Conservation (phyloP, 345 rosid genomes). For the Chamaenerion angustifolium region DNA sequence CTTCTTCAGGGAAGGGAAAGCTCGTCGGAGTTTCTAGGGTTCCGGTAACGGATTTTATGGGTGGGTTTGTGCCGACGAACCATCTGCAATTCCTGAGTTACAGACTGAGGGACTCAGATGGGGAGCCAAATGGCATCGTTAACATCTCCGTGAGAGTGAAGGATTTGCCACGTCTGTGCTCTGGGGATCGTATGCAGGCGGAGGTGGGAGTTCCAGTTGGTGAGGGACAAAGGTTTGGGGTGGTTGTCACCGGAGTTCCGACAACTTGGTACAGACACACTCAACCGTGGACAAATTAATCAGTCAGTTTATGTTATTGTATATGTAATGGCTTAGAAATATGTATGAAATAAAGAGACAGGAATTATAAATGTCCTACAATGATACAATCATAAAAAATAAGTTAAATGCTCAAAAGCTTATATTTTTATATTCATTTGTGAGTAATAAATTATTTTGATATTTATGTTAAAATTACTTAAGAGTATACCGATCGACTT, state of each 20-base stretch:
- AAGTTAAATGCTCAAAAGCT: too few species aligned
- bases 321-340: too few species aligned
- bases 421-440: too few species aligned
- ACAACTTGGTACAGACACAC: slow-evolving; percentile 14
- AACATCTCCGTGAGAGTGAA: slow-evolving; percentile 6
- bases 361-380: too few species aligned
- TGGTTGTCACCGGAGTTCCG: slow-evolving; percentile 35
- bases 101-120: slow-evolving; percentile 3
- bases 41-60: slow-evolving; percentile 11
- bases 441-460: too few species aligned
- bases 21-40: slow-evolving; percentile 10
- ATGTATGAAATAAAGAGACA: too few species aligned
- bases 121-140: slow-evolving; percentile 6
- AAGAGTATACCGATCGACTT: too few species aligned
- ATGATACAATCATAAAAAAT: too few species aligned
- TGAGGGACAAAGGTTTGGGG: slow-evolving; percentile 4
- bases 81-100: slow-evolving; percentile 11
- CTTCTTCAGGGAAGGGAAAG: slow-evolving; percentile 10
- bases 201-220: slow-evolving; percentile 5
- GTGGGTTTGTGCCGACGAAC: slow-evolving; percentile 1
- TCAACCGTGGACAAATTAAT: too few species aligned
- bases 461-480: too few species aligned
- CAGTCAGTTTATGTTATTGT: too few species aligned
- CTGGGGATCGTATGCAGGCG: slow-evolving; percentile 7
- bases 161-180: slow-evolving; percentile 7